Base-by-base conservation (phyloP, 2,329 filamentous ascomycete genomes). In the Gnomoniopsis sp. region DNA sequence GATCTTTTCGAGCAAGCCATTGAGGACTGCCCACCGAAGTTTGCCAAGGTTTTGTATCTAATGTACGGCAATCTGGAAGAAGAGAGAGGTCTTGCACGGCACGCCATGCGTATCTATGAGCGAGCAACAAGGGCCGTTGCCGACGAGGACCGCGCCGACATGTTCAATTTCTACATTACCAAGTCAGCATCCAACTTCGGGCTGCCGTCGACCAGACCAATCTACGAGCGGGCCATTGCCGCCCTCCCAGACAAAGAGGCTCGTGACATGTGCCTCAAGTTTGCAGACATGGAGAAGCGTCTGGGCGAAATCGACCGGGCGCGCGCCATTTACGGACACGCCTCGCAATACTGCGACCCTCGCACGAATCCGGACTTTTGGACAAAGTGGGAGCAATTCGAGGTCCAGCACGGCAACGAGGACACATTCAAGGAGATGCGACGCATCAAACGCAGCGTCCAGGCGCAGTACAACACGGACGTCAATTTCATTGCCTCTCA, bases 341-440 rank as follows among this genome's bases (percentile, higher is more conserved):
- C 91, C 14, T 96, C 91, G 47, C 95, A 99, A 72, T 99, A 98
- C 75, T 96, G 92, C 75, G 96, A 99, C 72, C 95, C 95, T 10
- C 83, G 96, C 55, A 96, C 91, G 15, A 92, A 91, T 65, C 88
- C 90, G 8, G 86, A 84, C 17, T 99, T 98, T 76, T 99, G 96
- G 96, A 83, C 87, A 67, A 96, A 93, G 72, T 99, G 95, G 95
- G 95, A 99, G 74, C 83, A 87, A 56, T 99, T 99, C 73, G 96
- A 99, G 75, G 92, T 98, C 22, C 90, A 96, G 72, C 95, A 99
- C 70, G 95, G 95, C 64, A 99, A 99, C 75, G 96, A 99, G 73
- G 95, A 99, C 72, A 99, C 96, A 0, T 99, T 96, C 82, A 97
- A 96, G 78, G 95, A 99, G 72, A 99, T 99, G 95, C 81, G 98